phyloP scores from a whole-genome alignment of 2,329 filamentous ascomycete genomes.

The Exophiala bonariae region DNA sequence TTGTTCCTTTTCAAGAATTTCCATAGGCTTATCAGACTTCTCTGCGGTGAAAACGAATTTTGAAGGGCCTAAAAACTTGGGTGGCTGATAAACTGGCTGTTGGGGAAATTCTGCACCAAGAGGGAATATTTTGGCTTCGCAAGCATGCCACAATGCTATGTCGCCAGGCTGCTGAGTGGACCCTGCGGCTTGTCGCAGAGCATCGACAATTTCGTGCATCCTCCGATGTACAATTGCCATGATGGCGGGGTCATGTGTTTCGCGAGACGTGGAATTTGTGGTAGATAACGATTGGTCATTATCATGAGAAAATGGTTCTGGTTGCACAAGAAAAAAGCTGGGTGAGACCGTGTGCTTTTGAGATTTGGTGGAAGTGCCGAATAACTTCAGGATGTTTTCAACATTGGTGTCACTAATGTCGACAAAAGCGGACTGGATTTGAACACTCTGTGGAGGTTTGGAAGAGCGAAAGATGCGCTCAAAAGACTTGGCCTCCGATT shows the following conservation, averaged over 20 bases:
- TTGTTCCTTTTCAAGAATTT: no score
- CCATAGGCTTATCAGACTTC: no score
- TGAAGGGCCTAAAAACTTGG: not conserved
- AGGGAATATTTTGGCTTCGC: conserved; percentile 20
- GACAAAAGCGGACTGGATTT: conserved; percentile 1
- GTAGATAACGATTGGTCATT: not conserved
- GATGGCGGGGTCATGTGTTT: conserved; percentile 2
- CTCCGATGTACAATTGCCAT: conserved; percentile 7
- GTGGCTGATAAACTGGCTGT: not conserved
- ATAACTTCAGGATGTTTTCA: conserved; percentile 18
- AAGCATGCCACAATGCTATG: conserved; percentile 21
- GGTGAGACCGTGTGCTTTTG: not conserved
- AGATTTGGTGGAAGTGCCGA: not conserved
- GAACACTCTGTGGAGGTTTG: conserved; percentile 5
- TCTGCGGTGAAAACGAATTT: not conserved
- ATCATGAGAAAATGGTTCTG: no score
- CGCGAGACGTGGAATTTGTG: not conserved
- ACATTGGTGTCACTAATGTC: conserved; percentile 14
- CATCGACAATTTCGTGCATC: conserved; percentile 9
- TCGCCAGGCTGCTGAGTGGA: conserved; percentile 19
- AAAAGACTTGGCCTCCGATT: conserved; percentile 22
- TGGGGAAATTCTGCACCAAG: conserved; percentile 15
- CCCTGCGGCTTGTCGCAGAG: conserved; percentile 11
- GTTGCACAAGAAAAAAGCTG: no score
- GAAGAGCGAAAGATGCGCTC: conserved; percentile 18